These are phyloP conservation scores for Pueraria montana DNA, from an alignment of 306 rosid species.

Conservation along the genomic window DNA sequence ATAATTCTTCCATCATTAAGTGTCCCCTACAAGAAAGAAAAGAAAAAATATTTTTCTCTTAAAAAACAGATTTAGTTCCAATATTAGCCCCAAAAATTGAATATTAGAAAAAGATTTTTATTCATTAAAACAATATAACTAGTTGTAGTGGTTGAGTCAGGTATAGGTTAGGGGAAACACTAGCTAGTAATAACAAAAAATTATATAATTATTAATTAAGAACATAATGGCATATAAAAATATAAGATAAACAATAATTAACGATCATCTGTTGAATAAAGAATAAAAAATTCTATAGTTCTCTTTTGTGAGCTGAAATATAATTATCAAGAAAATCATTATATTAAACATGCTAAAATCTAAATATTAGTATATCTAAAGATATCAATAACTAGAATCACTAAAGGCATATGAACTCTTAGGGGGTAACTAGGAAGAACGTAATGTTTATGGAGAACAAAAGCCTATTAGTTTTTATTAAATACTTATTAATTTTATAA, in stretches of 20 bases:
- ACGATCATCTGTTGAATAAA: background rate
- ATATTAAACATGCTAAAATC: background rate
- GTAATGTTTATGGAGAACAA: background rate
- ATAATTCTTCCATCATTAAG: conserved; percentile 80
- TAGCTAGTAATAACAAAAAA: background rate
- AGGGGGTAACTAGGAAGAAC: background rate
- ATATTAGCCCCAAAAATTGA: background rate
- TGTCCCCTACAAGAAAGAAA: conserved; percentile 63
- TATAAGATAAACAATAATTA: background rate
- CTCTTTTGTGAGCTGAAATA: background rate
- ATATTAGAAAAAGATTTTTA: background rate
- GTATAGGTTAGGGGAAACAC: background rate
- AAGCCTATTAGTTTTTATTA: background rate
- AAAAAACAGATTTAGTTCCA: background rate
- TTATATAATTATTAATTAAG: background rate
- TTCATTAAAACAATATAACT: conserved; percentile 3
- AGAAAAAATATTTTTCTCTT: background rate
- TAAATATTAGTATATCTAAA: background rate
- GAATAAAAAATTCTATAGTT: background rate
- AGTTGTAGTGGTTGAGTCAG: background rate
- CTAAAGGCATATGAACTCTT: background rate
- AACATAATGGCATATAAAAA: conserved; percentile 1
- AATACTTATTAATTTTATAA: background rate
- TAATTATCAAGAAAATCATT: background rate
- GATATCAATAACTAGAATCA: background rate